Base-by-base conservation (phyloP, 257 asterid species). In the Petrea volubilis region DNA sequence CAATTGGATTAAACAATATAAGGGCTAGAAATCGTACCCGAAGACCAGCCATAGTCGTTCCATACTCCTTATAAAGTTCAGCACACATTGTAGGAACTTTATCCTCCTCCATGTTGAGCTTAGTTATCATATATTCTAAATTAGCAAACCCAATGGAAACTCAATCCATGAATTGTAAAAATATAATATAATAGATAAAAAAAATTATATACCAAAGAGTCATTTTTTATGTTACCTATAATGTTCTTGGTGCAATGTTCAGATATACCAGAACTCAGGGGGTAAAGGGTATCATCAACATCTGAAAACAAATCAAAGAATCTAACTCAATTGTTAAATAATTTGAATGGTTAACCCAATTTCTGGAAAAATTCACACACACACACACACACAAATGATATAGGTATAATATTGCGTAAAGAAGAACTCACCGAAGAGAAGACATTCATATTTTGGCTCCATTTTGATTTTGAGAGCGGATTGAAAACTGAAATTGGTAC, bases 21-120 rank as follows among this genome's bases (percentile, higher is more conserved):
- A 60, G 6, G 25, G 5, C 6, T 9, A 61, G 49, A 75, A 55
- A 34, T 21, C 68, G 55, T 81, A 92, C 98, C 88, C 78, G 84
- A 56, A 91, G 90, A 79, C 98, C 97, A 60, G 98, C 96, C 98
- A 93, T 91, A 24, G 98, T 93, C 0, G 97, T 93, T 36, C 97
- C 98, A 31, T 91, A 89, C 25, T 87, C 96, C 91, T 87, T 91
- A 73, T 93, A 91, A 29, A 93, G 83, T 23, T 82, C 79, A 47
- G 77, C 75, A 78, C 90, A 82, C 97, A 86, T 78, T 69, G 43
- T 89, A 12, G 88, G 89, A 62, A 82, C 93, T 77, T 85, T 83
- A 14, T 70, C 75, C 80, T 84, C 91, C 43, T 93, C 89, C 5
- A 89, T 83, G 31, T 87, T 85, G 23, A 89, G 97, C 79, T 80